Base-by-base conservation (phyloP, 2,329 filamentous ascomycete genomes). In the Colletotrichum cuscutae region DNA sequence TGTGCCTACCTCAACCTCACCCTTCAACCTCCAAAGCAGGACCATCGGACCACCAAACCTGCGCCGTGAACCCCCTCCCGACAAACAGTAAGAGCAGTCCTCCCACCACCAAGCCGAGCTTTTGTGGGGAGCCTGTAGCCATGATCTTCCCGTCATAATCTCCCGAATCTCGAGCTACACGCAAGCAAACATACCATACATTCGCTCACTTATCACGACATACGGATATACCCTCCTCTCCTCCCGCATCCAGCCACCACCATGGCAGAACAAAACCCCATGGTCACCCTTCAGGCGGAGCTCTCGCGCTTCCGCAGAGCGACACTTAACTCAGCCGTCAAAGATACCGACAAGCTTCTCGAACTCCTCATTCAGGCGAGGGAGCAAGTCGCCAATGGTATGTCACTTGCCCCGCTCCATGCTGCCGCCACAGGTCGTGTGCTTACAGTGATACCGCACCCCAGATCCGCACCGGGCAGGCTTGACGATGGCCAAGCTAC, bases 321-420 rank as follows among this genome's bases (percentile, higher is more conserved):
- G 75, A 90, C 91, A 37, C 89, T 95, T 57, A 89, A 89, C 4
- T 89, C 92, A 68, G 92, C 92, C 52, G 91, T 97, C 71, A 85
- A 90, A 42, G 92, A 97, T 87, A 93, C 97, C 22, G 95, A 98
- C 80, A 89, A 90, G 72, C 93, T 95, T 52, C 95, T 99, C 76
- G 90, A 95, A 74, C 83, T 94, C 70, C 90, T 99, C 32, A 89
- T 90, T 75, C 87, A 88, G 60, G 94, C 95, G 52, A 89, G 95
- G 68, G 91, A 94, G 75, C 87, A 90, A 76, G 92, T 98, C 72
- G 91, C 92, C 75, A 85, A 88, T 77, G 91, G 95, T 95, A 82
- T 73, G 84, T 78, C 42, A 32, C 37, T 53, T 46, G 65, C 53
- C 30, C 72, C 56, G 57, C 68, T 63, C 61, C 62, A 58, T 71